Evolutionary conservation across 345 rosid genomes (phyloP), one percentile per base, ranked within the genome.

Genomic region (Noccaea caerulescens): DNA sequence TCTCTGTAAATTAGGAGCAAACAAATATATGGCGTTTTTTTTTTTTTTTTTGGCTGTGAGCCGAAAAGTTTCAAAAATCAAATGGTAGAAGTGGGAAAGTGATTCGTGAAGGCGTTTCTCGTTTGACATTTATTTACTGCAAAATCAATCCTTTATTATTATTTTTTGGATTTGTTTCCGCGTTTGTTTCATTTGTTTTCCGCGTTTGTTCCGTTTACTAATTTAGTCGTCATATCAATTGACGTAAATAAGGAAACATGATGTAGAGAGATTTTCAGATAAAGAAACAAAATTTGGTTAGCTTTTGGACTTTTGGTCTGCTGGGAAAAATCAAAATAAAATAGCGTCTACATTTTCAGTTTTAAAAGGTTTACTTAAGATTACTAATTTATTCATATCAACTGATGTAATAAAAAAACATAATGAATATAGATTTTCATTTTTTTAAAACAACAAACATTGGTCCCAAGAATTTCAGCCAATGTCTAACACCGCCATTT

Each of bases 61-160:
- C 10, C 39, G 66, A 25, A 10, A 68, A 68, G 63, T 69, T 69
- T 63, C 65, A 6, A 76, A 69, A 76, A 37, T 76, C 66, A 62
- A 76, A 76, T 63, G 46, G 54, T 63, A 8, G 12, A 62, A 63
- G 60, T 63, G 75, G 79, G 71, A 76, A 76, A 27, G 30, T 27
- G 30, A 27, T 27, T 27, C 30, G 62, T 55, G 53, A 67, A 53
- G 7, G 13, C 59, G 39, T 64, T 65, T 46, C 23, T 49, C 0
- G 10, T 56, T 34, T 68, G 9, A 47, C 8, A 25, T 52, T 55
- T 10, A 20, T 20, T 20, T 20, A 51, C 34, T 30, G 8, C 37
- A 12, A 44, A 36, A 58, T 69, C 32, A n/a, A 3, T 50, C 10
- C 10, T 59, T 58, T 0, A 34, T 59, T 58, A 1, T 34, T 57